phyloP scores from a whole-genome alignment of 768 basidiomycete species.

The Dioszegia hungarica region DNA sequence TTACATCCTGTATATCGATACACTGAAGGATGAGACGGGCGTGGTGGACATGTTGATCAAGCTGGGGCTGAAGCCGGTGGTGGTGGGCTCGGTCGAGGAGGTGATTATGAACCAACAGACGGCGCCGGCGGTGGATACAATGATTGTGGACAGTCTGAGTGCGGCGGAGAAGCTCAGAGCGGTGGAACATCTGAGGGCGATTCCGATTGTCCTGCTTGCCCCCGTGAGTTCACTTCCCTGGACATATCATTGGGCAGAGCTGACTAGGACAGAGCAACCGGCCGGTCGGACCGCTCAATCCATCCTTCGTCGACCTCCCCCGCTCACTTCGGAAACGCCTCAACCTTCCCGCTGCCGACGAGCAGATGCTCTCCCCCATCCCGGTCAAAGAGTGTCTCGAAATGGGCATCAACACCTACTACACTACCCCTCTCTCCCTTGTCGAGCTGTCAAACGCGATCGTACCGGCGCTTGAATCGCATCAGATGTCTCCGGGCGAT shows the following conservation, averaged over 20 bases:
- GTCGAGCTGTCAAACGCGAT: slow-evolving; percentile 89
- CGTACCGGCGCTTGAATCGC: slow-evolving; percentile 88
- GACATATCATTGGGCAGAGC: neutral
- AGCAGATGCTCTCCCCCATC: slow-evolving; percentile 46
- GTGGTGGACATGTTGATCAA: slow-evolving; percentile 73
- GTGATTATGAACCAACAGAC: slow-evolving; percentile 55
- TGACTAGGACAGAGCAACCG: slow-evolving; percentile 52
- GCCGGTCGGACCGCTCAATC: slow-evolving; percentile 48
- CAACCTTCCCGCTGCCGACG: slow-evolving; percentile 35
- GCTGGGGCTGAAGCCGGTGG: slow-evolving; percentile 70
- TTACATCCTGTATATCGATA: slow-evolving; percentile 88
- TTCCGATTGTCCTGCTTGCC: slow-evolving; percentile 86
- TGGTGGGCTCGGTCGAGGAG: slow-evolving; percentile 72
- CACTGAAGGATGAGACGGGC: slow-evolving; percentile 66
- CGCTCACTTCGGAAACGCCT: slow-evolving; percentile 40
- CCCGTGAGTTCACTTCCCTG: slow-evolving; percentile 53
- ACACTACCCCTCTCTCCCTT: slow-evolving; percentile 80
- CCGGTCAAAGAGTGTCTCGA: slow-evolving; percentile 93
- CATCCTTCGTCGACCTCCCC: slow-evolving; percentile 46
- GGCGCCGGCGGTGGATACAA: slow-evolving; percentile 86
- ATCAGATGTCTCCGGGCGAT: slow-evolving; percentile 81
- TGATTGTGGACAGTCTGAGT: slow-evolving; percentile 82
- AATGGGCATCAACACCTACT: slow-evolving; percentile 90
- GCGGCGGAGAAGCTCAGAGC: slow-evolving; percentile 85
- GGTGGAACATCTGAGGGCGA: slow-evolving; percentile 89